Evolutionary conservation across 805 yeast species (phyloP).

Genomic region (Wickerhamomyces bisporus): DNA sequence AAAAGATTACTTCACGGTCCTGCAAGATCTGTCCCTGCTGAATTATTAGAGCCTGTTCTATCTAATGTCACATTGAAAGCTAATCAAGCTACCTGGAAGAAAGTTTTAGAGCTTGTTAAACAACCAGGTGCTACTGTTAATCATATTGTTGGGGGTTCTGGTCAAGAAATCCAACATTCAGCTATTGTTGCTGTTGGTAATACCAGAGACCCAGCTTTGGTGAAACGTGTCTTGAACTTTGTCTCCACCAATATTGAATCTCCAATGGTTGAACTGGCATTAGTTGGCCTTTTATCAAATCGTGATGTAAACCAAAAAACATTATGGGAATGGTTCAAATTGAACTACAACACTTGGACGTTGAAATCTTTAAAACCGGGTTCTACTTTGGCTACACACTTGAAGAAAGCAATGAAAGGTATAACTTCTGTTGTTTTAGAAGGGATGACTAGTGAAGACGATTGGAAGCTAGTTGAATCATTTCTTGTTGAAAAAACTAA

Average conservation of each 20-base stretch:
- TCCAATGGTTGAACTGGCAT: constrained; percentile 47
- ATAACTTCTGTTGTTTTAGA: constrained; percentile 30
- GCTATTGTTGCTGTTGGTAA: constrained; percentile 55
- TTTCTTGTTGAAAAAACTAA: constrained; percentile 30
- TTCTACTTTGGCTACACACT: constrained; percentile 39
- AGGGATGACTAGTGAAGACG: constrained; percentile 29
- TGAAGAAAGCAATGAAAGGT: constrained; percentile 39
- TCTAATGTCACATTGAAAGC: constrained; percentile 35
- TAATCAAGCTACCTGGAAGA: constrained; percentile 51
- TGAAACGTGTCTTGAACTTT: constrained; percentile 51
- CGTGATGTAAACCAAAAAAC: constrained; percentile 28
- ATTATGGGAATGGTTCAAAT: constrained; percentile 54
- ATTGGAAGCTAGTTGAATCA: constrained; percentile 19
- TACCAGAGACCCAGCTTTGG: constrained; percentile 38
- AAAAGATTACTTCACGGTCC: constrained; percentile 52
- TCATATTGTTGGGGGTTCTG: constrained; percentile 21
- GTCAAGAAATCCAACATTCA: constrained; percentile 43
- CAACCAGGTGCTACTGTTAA: constrained; percentile 41
- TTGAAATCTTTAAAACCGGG: constrained; percentile 41
- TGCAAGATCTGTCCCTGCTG: constrained; percentile 44
- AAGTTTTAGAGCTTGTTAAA: constrained; percentile 47
- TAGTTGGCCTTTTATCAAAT: constrained; percentile 47
- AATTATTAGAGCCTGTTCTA: constrained; percentile 41
- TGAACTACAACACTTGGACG: constrained; percentile 49
- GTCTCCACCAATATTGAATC: constrained; percentile 52